Base-by-base conservation (phyloP, 345 rosid genomes). In the Noccaea bulbosa region DNA sequence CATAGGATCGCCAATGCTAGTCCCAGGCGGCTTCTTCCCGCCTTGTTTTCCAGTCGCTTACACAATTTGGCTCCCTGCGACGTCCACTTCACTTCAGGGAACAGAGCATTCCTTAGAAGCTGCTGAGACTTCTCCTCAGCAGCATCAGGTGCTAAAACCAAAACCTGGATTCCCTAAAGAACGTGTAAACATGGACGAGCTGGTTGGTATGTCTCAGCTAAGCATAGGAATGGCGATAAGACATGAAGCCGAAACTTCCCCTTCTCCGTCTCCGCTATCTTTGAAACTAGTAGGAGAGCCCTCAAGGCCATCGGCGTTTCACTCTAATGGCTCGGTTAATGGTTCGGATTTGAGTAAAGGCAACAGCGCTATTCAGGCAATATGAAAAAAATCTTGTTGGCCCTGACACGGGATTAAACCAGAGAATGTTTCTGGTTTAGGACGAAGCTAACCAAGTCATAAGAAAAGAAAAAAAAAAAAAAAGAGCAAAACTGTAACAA, bases 171-270 rank as follows among this genome's bases (percentile, higher is more conserved):
- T 88, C 48, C 87, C 84, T 2, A 92, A 86, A 77, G 87, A 92
- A 74, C 88, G 92, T 3, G 82, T 86, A 4, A 87, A 86, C 67
- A 85, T 92, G 53, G 93, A 94, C 40, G 83, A 92, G 74, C 73
- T 94, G 33, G 86, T 87, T 4, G 86, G 96, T 62, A 79, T 94
- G 86, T 88, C 96, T 62, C 93, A 92, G 69, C 92, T 94, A 34
- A 76, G 88, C 54, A 77, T 94, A 65, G 83, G 77, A 49, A 88
- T 85, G 75, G 64, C 64, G 0, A 77, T 72, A 39, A 79, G 76
- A 55, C 64, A 78, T 20, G 81, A 70, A 44, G 75, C 82, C 17
- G 89, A 87, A 68, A 46, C 75, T 16, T 59, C 73, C 9, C 37
- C 62, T 12, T 65, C 65, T 55, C 67, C 77, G 17, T 73, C 61